Percentiles rank a stretch among this genome's conserved stretches.
Evolutionary conservation across 768 basidiomycete species (phyloP).

Genomic region (Kwoniella sp.): DNA sequence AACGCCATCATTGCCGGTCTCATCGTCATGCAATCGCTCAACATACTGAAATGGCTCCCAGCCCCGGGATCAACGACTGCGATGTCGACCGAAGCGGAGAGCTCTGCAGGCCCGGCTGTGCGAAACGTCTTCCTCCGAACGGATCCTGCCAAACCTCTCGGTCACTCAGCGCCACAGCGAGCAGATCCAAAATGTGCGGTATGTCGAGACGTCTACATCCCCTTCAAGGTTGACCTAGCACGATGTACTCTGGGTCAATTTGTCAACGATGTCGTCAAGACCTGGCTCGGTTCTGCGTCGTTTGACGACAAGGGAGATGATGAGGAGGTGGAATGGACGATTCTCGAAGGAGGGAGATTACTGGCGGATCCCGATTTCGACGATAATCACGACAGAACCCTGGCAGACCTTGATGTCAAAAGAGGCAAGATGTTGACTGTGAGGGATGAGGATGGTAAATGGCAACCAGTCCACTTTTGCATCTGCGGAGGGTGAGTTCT

Average conservation of each 20-base stretch:
- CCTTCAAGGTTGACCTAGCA: slow-evolving; percentile 67
- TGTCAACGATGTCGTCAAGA: slow-evolving; percentile 60
- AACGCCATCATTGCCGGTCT: slow-evolving; percentile 95
- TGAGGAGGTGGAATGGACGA: slow-evolving; percentile 60
- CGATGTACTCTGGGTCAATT: slow-evolving; percentile 68
- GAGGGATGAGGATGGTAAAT: slow-evolving; percentile 78
- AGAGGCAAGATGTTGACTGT: slow-evolving; percentile 83
- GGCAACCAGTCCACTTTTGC: slow-evolving; percentile 66
- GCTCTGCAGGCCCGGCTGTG: slow-evolving; percentile 1
- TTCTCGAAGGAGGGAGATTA: slow-evolving; percentile 73
- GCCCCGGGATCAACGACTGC: background rate
- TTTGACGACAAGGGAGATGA: slow-evolving; percentile 49
- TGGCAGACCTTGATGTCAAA: slow-evolving; percentile 73
- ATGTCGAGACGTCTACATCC: slow-evolving; percentile 77
- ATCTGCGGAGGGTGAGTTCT: slow-evolving; percentile 57
- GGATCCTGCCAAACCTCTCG: slow-evolving; percentile 73
- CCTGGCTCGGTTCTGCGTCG: slow-evolving; percentile 47
- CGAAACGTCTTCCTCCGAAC: slow-evolving; percentile 68
- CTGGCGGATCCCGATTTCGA: slow-evolving; percentile 91
- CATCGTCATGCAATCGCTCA: slow-evolving; percentile 87
- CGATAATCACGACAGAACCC: slow-evolving; percentile 74
- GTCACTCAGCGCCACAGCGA: slow-evolving; percentile 60
- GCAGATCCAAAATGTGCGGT: slow-evolving; percentile 78
- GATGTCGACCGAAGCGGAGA: background rate
- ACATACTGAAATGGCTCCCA: slow-evolving; percentile 58